Evolutionary conservation across 495 filamentous ascomycete genomes (phyloP).

Genomic region (Neurospora intermedia): DNA sequence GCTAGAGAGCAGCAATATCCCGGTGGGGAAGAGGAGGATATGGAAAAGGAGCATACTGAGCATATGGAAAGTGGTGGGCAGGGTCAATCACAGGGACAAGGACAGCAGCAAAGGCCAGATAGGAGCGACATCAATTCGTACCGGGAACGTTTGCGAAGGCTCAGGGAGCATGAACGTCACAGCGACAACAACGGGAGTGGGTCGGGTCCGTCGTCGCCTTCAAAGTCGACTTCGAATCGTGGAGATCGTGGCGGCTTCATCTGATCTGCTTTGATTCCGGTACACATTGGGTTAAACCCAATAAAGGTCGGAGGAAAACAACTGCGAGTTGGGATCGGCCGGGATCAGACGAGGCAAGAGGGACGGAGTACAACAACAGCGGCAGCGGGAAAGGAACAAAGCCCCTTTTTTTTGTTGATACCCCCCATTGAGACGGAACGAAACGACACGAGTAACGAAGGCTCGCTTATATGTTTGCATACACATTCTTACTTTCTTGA

Average conservation of each 20-base stretch:
- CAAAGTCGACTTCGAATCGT: background rate
- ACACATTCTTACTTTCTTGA: background rate
- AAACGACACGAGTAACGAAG: background rate
- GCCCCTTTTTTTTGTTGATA: background rate
- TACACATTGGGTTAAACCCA: background rate
- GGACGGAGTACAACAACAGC: background rate
- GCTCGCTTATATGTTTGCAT: background rate
- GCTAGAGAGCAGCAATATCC: background rate
- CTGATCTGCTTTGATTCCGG: background rate
- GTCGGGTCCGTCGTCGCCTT: background rate
- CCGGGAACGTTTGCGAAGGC: background rate
- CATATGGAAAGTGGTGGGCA: background rate
- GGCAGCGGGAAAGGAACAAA: background rate
- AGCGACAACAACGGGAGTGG: background rate
- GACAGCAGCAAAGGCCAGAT: background rate
- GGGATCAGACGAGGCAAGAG: background rate
- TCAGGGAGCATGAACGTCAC: background rate
- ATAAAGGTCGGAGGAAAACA: background rate
- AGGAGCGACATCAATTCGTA: background rate
- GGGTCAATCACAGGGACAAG: background rate
- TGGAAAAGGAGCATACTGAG: background rate
- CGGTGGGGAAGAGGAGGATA: background rate
- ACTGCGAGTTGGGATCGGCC: background rate
- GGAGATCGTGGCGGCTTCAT: background rate
- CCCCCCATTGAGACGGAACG: background rate